These are phyloP conservation scores for Thielaviopsis cerberus DNA, from an alignment of 2,329 filamentous ascomycete genomes.

Conservation along the genomic window DNA sequence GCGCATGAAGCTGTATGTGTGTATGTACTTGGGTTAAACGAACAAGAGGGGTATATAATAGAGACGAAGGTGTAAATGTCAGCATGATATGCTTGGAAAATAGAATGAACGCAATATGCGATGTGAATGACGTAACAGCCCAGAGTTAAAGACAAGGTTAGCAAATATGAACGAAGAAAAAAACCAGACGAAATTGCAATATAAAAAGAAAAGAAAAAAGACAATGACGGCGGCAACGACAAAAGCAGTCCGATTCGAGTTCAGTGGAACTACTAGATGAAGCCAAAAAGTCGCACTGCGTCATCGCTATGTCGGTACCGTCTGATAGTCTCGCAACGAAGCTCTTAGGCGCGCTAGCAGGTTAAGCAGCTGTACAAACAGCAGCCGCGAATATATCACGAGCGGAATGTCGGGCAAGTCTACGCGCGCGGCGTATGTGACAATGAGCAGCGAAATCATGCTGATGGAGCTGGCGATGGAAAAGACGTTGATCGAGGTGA, in stretches of 20 bases:
- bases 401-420: conserved; percentile 43
- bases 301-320: background rate
- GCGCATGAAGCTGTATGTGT: no score
- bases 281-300: background rate
- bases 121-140: background rate
- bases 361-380: conserved; percentile 19
- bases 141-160: background rate
- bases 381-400: conserved; percentile 22
- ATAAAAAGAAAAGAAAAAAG: background rate
- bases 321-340: conserved; percentile 13
- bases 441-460: conserved; percentile 49
- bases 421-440: conserved; percentile 44
- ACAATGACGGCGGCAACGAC: background rate
- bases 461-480: conserved; percentile 59
- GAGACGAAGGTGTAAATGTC: background rate
- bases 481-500: conserved; percentile 59
- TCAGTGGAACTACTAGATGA: background rate
- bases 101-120: background rate
- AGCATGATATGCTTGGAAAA: background rate
- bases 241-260: background rate
- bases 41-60: background rate
- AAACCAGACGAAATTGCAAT: background rate
- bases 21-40: background rate
- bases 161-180: background rate
- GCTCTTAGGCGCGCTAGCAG: conserved; percentile 17